Conservation (phyloP, 2,329 filamentous ascomycete species). For the Ophiocordyceps sinensis region DNA sequence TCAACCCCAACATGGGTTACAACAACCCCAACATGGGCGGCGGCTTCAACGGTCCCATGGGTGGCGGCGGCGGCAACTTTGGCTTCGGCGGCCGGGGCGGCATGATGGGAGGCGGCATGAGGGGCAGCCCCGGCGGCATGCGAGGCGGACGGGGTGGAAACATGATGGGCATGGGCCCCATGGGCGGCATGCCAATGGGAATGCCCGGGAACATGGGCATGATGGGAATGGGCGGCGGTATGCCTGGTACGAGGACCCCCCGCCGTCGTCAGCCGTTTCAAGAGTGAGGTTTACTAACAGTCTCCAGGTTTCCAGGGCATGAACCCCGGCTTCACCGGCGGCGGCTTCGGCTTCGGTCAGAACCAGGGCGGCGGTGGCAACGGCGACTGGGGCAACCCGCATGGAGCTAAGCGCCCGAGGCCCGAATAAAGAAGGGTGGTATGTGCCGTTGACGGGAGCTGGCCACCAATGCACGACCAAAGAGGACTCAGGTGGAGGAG, state of each 20-base stretch:
- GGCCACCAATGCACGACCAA: not conserved
- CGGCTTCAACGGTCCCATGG: slow-evolving; percentile 34
- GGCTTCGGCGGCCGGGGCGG: slow-evolving; percentile 31
- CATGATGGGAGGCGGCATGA: slow-evolving; percentile 29
- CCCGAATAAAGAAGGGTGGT: slow-evolving; percentile 35
- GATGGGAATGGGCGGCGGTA: slow-evolving; percentile 33
- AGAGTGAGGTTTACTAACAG: slow-evolving; percentile 7
- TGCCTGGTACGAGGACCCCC: slow-evolving; percentile 15
- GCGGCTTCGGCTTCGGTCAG: slow-evolving; percentile 49
- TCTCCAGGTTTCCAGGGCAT: slow-evolving; percentile 49
- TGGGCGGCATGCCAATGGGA: slow-evolving; percentile 35
- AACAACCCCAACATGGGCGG: slow-evolving; percentile 32
- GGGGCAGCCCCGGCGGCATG: slow-evolving; percentile 32
- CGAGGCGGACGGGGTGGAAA: slow-evolving; percentile 33
- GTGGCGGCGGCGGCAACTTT: slow-evolving; percentile 26
- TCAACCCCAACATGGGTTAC: slow-evolving; percentile 30
- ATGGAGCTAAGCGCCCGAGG: slow-evolving; percentile 65
- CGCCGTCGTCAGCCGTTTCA: not conserved
- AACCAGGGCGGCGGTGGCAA: slow-evolving; percentile 30
- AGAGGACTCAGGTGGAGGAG: not conserved
- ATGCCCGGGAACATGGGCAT: slow-evolving; percentile 44
- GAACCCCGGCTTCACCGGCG: slow-evolving; percentile 52
- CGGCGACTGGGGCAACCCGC: slow-evolving; percentile 62
- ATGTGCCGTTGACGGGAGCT: not conserved
- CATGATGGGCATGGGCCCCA: slow-evolving; percentile 34